These are phyloP conservation scores for Penicillium italicum DNA, from an alignment of 2,329 filamentous ascomycete species.

Conservation along the genomic window DNA sequence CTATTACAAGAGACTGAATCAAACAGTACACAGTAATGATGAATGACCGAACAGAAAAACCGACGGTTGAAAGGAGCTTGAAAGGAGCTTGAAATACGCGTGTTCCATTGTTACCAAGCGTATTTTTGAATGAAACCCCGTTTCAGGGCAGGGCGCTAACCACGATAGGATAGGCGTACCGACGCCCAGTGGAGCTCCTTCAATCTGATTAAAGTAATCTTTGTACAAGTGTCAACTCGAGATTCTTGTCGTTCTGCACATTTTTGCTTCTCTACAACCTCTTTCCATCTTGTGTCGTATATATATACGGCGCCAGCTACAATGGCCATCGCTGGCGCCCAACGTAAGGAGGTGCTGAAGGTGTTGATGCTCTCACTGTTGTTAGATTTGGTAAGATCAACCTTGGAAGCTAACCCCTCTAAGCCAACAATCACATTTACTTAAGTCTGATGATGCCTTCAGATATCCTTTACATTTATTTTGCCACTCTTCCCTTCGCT, in stretches of 20 bases:
- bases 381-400: conserved; percentile 70
- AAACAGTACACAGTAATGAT: not conserved
- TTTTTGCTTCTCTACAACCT: not conserved
- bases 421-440: not conserved
- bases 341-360: conserved; percentile 75
- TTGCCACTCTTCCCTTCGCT: conserved; percentile 93
- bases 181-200: not conserved
- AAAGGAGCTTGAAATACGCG: not conserved
- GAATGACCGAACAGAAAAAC: not conserved
- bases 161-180: not conserved
- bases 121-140: not conserved
- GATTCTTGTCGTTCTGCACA: not conserved
- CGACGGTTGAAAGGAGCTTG: not conserved
- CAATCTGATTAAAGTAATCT: conserved; percentile 1
- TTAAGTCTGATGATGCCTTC: conserved; percentile 6
- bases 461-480: conserved; percentile 99
- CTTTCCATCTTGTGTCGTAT: not conserved
- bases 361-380: conserved; percentile 88
- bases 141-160: not conserved
- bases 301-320: conserved; percentile 9
- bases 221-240: not conserved
- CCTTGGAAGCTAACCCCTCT: not conserved
- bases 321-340: conserved; percentile 40
- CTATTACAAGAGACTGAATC: not conserved
- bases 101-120: not conserved